Base-by-base conservation (phyloP, 805 yeast species). In the Blastobotrys attinorum region DNA sequence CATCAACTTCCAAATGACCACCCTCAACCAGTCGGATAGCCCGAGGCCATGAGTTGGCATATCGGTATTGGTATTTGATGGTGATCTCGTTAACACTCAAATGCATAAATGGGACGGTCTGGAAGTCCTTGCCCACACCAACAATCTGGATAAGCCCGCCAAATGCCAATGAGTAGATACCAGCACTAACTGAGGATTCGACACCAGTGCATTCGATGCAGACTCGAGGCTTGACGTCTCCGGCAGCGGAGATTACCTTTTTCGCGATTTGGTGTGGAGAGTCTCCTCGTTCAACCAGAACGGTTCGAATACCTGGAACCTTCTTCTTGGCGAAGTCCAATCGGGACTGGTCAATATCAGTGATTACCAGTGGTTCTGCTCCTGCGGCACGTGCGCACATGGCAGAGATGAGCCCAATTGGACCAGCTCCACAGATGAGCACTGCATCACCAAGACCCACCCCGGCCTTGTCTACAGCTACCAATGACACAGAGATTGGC, bases 11-110 rank as follows among this genome's bases (percentile, higher is more conserved):
- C 40, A 72, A 58, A 15, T 68, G 63, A 16, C 71, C 71, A 3
- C 22, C 39, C 39, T 66, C 59, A 46, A 75, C 62, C 47, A 75
- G 58, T 23, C 72, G 67, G 48, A 75, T 74, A 10, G 70, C 75
- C n/a, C 74, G 65, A 16, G 79, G 79, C 78, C 79, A 75, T 17
- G 77, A 67, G 52, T 72, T 75, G 45, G 72, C 70, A 58, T 75
- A 75, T 50, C 80, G 65, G 64, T 73, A 74, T 56, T 73, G 70
- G 48, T 71, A 72, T 56, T 65, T 70, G 50, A 75, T 63, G 41
- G 70, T 72, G 52, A 73, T 69, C 52, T 75, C 80, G 50, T 73
- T 75, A 40, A 72, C 66, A 13, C 76, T 69, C 36, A 71, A 58
- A 47, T 72, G 75, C 77, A 73, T 73, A 64, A 75, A 73, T 47